Conservation (phyloP, 2,329 filamentous ascomycete species). For the Fusarium circinatum region DNA sequence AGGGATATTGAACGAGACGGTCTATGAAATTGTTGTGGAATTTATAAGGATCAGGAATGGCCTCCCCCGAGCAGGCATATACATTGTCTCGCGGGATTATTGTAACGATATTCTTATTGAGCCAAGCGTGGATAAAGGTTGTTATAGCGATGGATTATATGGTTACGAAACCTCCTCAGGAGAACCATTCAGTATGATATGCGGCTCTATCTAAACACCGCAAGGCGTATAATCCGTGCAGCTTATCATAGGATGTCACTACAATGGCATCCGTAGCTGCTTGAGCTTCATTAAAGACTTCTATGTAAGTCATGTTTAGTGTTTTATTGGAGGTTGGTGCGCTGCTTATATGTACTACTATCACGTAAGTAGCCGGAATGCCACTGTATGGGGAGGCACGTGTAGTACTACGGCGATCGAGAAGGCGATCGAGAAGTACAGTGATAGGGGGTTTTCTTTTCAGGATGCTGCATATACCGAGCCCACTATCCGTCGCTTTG, state of each 20-base stretch:
- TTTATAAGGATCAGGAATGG: background rate
- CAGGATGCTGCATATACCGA: background rate
- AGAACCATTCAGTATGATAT: conserved; percentile 9
- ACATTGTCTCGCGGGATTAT: background rate
- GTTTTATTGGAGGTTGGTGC: conserved; percentile 18
- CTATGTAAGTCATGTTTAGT: conserved; percentile 20
- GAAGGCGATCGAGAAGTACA: conserved; percentile 11
- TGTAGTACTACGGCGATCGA: background rate
- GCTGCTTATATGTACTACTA: conserved; percentile 19
- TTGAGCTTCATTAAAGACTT: conserved; percentile 24
- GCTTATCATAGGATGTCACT: conserved; percentile 15
- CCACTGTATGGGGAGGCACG: background rate
- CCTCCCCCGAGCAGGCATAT: background rate
- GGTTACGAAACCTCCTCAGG: background rate
- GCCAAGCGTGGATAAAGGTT: background rate
- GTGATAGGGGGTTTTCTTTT: background rate
- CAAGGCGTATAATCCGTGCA: background rate
- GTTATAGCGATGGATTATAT: background rate
- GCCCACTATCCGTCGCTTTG: conserved; percentile 1
- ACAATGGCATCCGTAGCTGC: conserved; percentile 1
- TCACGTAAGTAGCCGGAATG: background rate
- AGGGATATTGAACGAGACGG: background rate
- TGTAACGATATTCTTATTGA: background rate
- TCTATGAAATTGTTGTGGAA: background rate
- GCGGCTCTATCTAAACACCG: background rate